Evolutionary conservation across 2,329 filamentous ascomycete genomes (phyloP).

Genomic region (Alternaria triticina): DNA sequence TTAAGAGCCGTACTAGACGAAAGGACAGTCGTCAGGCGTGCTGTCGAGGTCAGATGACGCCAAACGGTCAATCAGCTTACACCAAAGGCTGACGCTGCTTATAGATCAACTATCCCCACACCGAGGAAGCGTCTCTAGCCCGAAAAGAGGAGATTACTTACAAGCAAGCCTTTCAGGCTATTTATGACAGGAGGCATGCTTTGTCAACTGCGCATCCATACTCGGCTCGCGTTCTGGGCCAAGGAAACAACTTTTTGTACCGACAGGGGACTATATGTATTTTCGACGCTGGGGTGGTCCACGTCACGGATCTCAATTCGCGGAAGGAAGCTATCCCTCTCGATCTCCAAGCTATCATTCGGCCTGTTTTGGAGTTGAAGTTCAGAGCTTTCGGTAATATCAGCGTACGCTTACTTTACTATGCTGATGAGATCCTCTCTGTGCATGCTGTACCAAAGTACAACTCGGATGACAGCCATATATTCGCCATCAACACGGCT

Average conservation of each 20-base stretch:
- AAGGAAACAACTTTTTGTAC: conserved; percentile 68
- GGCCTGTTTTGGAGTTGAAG: conserved; percentile 3
- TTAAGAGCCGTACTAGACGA: conserved; percentile 61
- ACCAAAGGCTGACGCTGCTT: conserved; percentile 1
- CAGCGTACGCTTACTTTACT: conserved; percentile 38
- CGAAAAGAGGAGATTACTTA: conserved; percentile 50
- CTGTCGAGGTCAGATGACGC: conserved; percentile 60
- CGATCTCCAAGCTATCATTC: conserved; percentile 27
- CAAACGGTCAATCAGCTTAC: conserved; percentile 8
- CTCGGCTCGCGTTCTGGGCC: conserved; percentile 64
- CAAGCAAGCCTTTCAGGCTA: conserved; percentile 62
- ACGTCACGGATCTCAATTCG: conserved; percentile 64
- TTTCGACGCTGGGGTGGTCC: conserved; percentile 59
- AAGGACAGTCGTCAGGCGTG: conserved; percentile 63
- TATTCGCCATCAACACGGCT: conserved; percentile 37
- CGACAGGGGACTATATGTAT: conserved; percentile 70
- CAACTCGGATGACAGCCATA: conserved; percentile 21
- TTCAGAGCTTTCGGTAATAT: conserved; percentile 48
- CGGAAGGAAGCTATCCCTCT: conserved; percentile 17
- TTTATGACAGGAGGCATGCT: conserved; percentile 67
- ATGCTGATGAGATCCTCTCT: conserved; percentile 42
- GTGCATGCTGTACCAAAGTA: conserved; percentile 24
- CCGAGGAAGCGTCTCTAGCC: conserved; percentile 55
- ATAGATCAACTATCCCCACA: conserved; percentile 52
- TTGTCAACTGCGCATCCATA: conserved; percentile 68